Evolutionary conservation across 305 asterid genomes (phyloP).

Genomic region (Nicotiana rustica): DNA sequence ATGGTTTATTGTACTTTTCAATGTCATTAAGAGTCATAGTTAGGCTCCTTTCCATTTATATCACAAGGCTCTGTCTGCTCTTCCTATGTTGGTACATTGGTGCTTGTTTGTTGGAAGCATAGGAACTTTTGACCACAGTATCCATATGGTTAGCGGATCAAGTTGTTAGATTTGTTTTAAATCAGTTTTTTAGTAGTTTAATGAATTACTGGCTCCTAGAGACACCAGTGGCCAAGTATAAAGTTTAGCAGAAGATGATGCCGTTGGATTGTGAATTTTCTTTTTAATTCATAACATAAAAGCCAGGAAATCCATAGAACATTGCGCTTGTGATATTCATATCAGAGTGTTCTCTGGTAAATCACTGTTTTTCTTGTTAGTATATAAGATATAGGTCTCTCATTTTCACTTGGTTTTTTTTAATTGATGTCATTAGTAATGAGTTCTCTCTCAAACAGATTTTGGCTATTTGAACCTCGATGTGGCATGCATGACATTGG

Average conservation of each 20-base stretch:
- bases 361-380: conserved; percentile 8
- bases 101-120: conserved; percentile 20
- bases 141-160: not conserved
- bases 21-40: not conserved
- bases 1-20: not conserved
- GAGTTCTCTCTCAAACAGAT: conserved; percentile 54
- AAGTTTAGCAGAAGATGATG: not conserved
- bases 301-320: not conserved
- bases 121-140: not conserved
- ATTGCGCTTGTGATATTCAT: conserved; percentile 1
- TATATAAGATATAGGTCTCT: conserved; percentile 19
- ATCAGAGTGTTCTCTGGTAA: not conserved
- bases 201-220: not conserved
- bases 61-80: conserved; percentile 5
- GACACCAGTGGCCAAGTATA: not conserved
- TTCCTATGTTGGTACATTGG: conserved; percentile 11
- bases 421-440: conserved; percentile 36
- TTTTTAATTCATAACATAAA: conserved; percentile 10
- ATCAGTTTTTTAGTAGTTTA: not conserved
- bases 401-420: conserved; percentile 31
- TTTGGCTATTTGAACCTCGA: conserved; percentile 98
- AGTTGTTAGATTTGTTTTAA: not conserved
- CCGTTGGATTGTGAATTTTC: conserved; percentile 11
- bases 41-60: conserved; percentile 3
- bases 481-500: conserved; percentile 89